Base-by-base conservation (phyloP, 2,329 filamentous ascomycete species). In the Lojkania enalia region DNA sequence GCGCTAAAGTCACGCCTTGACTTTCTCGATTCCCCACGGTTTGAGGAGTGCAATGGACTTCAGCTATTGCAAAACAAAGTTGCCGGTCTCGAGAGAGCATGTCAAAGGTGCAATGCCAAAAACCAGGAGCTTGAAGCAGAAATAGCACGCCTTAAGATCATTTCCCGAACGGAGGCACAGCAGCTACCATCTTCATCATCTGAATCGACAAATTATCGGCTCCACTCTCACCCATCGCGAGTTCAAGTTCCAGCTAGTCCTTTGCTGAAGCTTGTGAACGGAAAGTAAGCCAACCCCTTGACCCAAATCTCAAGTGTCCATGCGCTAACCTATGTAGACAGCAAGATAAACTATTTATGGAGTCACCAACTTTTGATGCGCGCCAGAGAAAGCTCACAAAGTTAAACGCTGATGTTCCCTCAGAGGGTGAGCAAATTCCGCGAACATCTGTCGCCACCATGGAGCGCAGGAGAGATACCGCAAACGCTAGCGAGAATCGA, bases 1-100 rank as follows among this genome's bases (percentile, higher is more conserved):
- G 36, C 41, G 3, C 40, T 57, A 14, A 32, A 20, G 13, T 12
- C 23, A 11, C 44, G 51, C 20, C 33, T 58, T 1, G 50, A 56
- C 30, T 35, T 33, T 5, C n/a, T 56, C 5, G 54, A 56, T 16
- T 30, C 42, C 3, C 39, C 20, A 13, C 39, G 35, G 12, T 38
- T 15, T 6, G 14, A 33, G 7, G 30, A 9, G 16, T 9, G 30
- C 30, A 33, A 33, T 33, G 41, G 39, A 20, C 20, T 19, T 35
- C 20, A 37, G 38, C 21, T 4, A 20, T 27, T 56, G 12, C 32
- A 42, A 12, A 32, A 33, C 33, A 55, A 35, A 31, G 25, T 57
- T 16, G 31, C 14, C 9, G 36, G 7, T 4, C 25, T 51, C 16
- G 35, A 51, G 35, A 16, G 27, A 13, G 27, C 19, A 15, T 43